A percentile compares a stretch with the other conserved stretches of the same genome.
phyloP scores from a whole-genome alignment of 2,329 filamentous ascomycete genomes.

The Berkeleyomyces basicola region DNA sequence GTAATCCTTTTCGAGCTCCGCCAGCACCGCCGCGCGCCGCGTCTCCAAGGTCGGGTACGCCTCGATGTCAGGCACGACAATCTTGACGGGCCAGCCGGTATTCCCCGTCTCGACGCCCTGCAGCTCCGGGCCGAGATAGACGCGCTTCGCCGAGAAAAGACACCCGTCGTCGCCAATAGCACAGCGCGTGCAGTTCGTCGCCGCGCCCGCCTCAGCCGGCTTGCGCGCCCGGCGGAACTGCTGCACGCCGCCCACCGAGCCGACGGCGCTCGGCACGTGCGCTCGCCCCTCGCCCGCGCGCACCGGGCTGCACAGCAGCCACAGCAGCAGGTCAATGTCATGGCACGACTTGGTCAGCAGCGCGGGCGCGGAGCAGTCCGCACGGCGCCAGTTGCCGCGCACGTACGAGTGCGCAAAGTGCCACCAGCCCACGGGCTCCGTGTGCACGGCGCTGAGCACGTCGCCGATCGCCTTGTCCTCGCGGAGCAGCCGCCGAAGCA shows the following conservation, averaged over 20 bases:
- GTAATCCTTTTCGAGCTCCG: constrained; percentile 36
- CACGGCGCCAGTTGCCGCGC: constrained; percentile 81
- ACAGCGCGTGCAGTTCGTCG: constrained; percentile 80
- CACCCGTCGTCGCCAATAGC: constrained; percentile 37
- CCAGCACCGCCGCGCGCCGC: constrained; percentile 26
- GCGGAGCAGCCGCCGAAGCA: constrained; percentile 62
- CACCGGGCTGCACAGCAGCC: constrained; percentile 67
- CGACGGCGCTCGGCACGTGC: constrained; percentile 61
- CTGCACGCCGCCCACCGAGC: constrained; percentile 59
- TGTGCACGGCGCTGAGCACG: constrained; percentile 72
- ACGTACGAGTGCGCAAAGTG: constrained; percentile 88
- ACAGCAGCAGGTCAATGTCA: constrained; percentile 83
- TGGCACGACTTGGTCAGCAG: constrained; percentile 92
- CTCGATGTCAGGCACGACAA: constrained; percentile 87
- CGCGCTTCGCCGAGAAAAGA: constrained; percentile 68
- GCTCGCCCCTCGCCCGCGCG: constrained; percentile 28
- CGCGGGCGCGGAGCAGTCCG: constrained; percentile 58
- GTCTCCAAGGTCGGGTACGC: constrained; percentile 39
- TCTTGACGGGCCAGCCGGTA: constrained; percentile 65
- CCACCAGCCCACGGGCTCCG: constrained; percentile 91
- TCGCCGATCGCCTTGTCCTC: constrained; percentile 66
- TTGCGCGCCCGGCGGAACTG: constrained; percentile 65
- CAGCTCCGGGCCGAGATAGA: constrained; percentile 56
- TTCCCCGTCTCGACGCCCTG: constrained; percentile 47
- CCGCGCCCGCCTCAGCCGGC: constrained; percentile 52